Evolutionary conservation across 495 filamentous ascomycete genomes (phyloP), one percentile per base, ranked within the genome.

Genomic region (Talaromyces proteolyticus): DNA sequence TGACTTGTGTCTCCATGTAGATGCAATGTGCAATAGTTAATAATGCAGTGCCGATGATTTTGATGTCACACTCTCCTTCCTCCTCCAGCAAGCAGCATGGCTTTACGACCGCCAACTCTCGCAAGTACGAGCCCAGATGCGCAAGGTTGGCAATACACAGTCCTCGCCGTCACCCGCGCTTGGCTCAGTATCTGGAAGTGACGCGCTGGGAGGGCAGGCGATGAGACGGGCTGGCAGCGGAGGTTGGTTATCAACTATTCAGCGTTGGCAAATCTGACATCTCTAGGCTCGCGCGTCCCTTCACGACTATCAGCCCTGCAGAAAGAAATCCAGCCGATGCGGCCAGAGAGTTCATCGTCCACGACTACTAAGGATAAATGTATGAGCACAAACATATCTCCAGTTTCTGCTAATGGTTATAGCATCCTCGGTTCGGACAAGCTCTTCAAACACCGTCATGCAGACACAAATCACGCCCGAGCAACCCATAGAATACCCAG

Each of bases 1-100:
- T 61, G 78, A 62, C 43, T 55, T 47, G 38, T 55, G 50, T 53
- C 46, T 16, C 39, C 22, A 8, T 3, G 17, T 24, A 17, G 8
- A n/a, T 8, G 18, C 12, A 40, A 26, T 0, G 4, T 12, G 14
- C 36, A 42, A 23, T 38, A 40, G 16, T 34, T 64, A 52, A 49
- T 26, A 22, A 6, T 53, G 6, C 52, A 87, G 84, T 42, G 79
- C 84, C 18, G 65, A 74, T 21, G 68, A 72, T 36, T 86, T 87
- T 63, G 69, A 86, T 45, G 93, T 96, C 34, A 84, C 87, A 11
- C 78, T 91, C 21, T 78, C 90, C 20, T 98, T 97, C 62, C 72
- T 98, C 6, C 81, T 96, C 4, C 91, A 96, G 63, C 89, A 97
- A 64, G 89, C 89, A 53, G 89, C 89, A 68, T 96, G 91, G 85